Evolutionary conservation across 495 filamentous ascomycete species (phyloP), one percentile per base, ranked within the genome.

Genomic region (Xanthoparmelia taractica): DNA sequence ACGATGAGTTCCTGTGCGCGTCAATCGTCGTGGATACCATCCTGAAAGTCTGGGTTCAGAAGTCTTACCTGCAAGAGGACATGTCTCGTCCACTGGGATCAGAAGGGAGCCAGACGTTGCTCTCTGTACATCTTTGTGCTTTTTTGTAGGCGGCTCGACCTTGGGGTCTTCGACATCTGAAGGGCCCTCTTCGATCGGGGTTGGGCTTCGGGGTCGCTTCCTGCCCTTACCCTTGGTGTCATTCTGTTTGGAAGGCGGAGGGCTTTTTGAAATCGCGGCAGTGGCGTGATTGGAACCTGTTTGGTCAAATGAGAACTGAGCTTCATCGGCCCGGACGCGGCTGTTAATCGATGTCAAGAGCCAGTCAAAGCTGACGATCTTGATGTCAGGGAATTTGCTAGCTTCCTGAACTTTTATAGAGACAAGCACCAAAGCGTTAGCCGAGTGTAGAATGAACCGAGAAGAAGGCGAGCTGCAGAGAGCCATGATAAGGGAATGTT

Each of bases 351-450:
- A 85, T 1, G 82, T 76, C 1, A 79, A 59, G 17, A 91, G 78
- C 88, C 88, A 91, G 10, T 83, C 71, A 7, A 88, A 60, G 8
- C 74, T 77, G 38, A 90, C 83, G 60, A 91, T 78, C 11, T 77
- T 77, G 31, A 87, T 78, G 17, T 68, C 73, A 18, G 76, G 64
- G 0, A 74, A 65, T 23, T 78, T 70, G 54, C 58, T 65, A 18
- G 85, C 82, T 68, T 81, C 73, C 59, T 76, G 70, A 64, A 85
- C 84, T 79, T 20, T 57, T 1, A 48, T 12, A 25, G 36, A 48
- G 29, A 61, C 12, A n/a, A 48, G 25, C 37, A 45, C 36, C 38
- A 8, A n/a, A 20, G 57, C 37, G 36, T 59, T 59, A 59, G 57
- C 25, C 11, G 25, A 27, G 27, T 58, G 25, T 27, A 23, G 17